Percentiles rank a stretch among this genome's conserved stretches.
Evolutionary conservation across 345 rosid genomes (phyloP).

Genomic region (Hypericum perforatum): DNA sequence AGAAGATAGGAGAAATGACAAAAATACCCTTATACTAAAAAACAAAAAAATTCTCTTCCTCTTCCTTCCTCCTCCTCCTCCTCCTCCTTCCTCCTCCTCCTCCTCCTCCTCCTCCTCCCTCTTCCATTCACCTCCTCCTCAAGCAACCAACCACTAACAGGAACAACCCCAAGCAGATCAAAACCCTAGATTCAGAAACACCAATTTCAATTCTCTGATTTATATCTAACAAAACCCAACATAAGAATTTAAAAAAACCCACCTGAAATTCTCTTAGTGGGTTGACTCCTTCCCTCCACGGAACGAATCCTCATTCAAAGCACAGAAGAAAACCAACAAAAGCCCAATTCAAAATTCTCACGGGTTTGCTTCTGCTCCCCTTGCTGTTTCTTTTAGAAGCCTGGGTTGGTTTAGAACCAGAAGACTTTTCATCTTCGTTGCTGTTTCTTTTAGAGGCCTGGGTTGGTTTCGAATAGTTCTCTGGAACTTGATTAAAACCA

Average conservation of each 20-base stretch:
- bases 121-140: no score
- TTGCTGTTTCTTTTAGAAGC: conserved; percentile 8
- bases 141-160: no score
- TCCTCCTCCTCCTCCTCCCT: no score
- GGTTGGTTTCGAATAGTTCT: conserved; percentile 22
- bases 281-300: conserved; percentile 58
- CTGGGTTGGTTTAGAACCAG: no score
- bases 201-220: not conserved
- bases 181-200: not conserved
- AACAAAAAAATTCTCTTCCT: no score
- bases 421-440: no score
- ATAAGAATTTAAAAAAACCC: conserved; percentile 7
- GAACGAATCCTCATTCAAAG: conserved; percentile 34
- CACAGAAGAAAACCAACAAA: conserved; percentile 33
- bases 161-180: not conserved
- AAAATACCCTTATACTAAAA: no score
- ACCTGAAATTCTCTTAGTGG: conserved; percentile 91
- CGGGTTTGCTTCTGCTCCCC: no score
- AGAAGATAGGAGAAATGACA: no score
- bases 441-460: conserved; percentile 11
- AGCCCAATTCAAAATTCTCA: conserved; percentile 48
- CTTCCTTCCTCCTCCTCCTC: no score
- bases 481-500: conserved; percentile 22
- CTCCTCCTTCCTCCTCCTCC: no score
- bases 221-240: not conserved